Evolutionary conservation across 2,329 filamentous ascomycete genomes (phyloP).

Genomic region (Diplodia seriata): DNA sequence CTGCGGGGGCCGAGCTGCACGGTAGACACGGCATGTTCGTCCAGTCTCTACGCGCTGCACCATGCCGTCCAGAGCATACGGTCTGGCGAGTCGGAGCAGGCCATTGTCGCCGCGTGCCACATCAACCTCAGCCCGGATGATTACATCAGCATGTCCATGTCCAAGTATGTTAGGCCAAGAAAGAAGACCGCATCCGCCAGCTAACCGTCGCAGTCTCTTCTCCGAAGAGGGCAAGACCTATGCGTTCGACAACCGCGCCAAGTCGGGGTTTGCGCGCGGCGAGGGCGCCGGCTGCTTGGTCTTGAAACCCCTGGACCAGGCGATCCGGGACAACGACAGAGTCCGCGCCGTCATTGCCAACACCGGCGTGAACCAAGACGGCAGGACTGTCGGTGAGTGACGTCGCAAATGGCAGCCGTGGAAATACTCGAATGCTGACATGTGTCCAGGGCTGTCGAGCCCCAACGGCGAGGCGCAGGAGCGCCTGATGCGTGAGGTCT

Average conservation of each 20-base stretch:
- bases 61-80: conserved; percentile 40
- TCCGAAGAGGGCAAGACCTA: conserved; percentile 44
- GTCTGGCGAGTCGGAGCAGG: conserved; percentile 33
- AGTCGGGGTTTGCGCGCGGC: conserved; percentile 68
- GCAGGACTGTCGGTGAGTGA: conserved; percentile 38
- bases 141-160: conserved; percentile 34
- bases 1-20: conserved; percentile 42
- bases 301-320: conserved; percentile 65
- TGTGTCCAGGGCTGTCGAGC: conserved; percentile 60
- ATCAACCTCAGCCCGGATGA: conserved; percentile 35
- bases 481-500: conserved; percentile 46
- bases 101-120: conserved; percentile 34
- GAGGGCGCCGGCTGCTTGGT: conserved; percentile 67
- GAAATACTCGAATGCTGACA: neutral
- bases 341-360: conserved; percentile 54
- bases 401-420: too few species aligned
- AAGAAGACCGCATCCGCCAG: too few species aligned
- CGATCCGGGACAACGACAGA: conserved; percentile 63
- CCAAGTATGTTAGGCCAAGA: conserved; percentile 23
- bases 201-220: conserved; percentile 34
- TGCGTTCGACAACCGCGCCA: conserved; percentile 59
- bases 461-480: conserved; percentile 60
- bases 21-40: conserved; percentile 45
- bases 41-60: conserved; percentile 41
- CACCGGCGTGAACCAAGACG: conserved; percentile 58